Evolutionary conservation across 1,284 basidiomycete genomes (phyloP), one percentile per base, ranked within the genome.

Genomic region (Phenoliferia sp.): DNA sequence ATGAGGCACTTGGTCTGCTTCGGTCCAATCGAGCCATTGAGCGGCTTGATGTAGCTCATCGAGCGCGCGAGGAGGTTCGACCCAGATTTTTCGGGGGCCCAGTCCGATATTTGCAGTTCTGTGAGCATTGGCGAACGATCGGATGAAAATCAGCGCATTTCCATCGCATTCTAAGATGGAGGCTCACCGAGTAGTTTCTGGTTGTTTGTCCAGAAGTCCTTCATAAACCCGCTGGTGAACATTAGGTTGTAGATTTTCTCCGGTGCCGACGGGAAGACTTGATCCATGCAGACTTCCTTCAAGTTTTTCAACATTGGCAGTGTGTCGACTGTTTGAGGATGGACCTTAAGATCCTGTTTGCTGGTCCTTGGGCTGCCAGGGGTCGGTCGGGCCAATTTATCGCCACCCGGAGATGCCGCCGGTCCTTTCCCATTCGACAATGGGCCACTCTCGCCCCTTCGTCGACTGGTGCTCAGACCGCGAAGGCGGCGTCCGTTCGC

Each of bases 221-320:
- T 94, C 78, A 94, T 90, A 82, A 98, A 99, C 34, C 89, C 93
- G 79, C 91, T 94, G 62, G 92, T 88, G 79, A 98, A 98, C 82
- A 99, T 91, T 73, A 99, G 82, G 76, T 94, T 94, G 81, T 97
- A 92, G 59, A 98, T 90, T 81, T 91, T 90, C 76, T 97, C 94
- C 1, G 94, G 94, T 0, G 92, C 89, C 33, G 91, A 91, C 15
- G 93, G 92, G 63, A 97, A 84, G 0, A 61, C 44, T 4, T 63
- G 36, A 48, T 73, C 72, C 62, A 73, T 61, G 63, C 70, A 71
- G 6, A 67, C 62, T 59, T 71, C 70, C 61, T 71, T 71, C 61
- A 63, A 61, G 59, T 59, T 67, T 68, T 74, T 77, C 75, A 69
- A 61, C 44, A 60, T 64, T 48, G 62, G 67, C 59, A 65, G 67